These are phyloP conservation scores for Tylopilus balloui DNA, from an alignment of 768 basidiomycete genomes.

Conservation along the genomic window DNA sequence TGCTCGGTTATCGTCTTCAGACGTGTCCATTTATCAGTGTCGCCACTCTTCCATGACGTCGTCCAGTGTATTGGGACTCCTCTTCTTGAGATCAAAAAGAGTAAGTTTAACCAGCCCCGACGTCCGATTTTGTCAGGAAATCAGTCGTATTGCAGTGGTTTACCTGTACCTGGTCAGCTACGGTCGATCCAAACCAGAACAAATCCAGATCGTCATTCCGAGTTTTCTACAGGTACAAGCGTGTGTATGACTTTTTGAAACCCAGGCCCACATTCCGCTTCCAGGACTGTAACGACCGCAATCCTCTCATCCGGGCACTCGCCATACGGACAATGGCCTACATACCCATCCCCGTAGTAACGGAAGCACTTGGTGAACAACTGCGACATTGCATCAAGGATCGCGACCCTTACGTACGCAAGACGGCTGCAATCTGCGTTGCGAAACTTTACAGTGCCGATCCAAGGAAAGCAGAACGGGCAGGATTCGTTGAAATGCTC, in stretches of 20 bases:
- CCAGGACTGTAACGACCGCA: conserved; percentile 93
- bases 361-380: conserved; percentile 82
- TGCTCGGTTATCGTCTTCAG: conserved; percentile 11
- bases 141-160: conserved; percentile 61
- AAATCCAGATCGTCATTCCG: conserved; percentile 86
- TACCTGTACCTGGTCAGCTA: conserved; percentile 98
- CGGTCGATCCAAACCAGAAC: conserved; percentile 88
- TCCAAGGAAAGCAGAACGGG: conserved; percentile 78
- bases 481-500: conserved; percentile 86
- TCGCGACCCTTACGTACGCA: conserved; percentile 95
- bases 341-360: conserved; percentile 88
- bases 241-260: conserved; percentile 4
- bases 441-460: conserved; percentile 93
- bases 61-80: conserved; percentile 94
- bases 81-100: conserved; percentile 97
- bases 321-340: conserved; percentile 99
- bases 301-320: conserved; percentile 93
- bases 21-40: conserved; percentile 55
- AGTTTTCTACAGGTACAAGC: conserved; percentile 77
- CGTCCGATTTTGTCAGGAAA: not conserved
- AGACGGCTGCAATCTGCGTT: conserved; percentile 97
- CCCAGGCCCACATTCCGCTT: conserved; percentile 11
- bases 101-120: conserved; percentile 44
- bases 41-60: conserved; percentile 90
- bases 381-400: conserved; percentile 91